Evolutionary conservation across 2,329 filamentous ascomycete species (phyloP).

Genomic region (Pseudocercospora eumusae): DNA sequence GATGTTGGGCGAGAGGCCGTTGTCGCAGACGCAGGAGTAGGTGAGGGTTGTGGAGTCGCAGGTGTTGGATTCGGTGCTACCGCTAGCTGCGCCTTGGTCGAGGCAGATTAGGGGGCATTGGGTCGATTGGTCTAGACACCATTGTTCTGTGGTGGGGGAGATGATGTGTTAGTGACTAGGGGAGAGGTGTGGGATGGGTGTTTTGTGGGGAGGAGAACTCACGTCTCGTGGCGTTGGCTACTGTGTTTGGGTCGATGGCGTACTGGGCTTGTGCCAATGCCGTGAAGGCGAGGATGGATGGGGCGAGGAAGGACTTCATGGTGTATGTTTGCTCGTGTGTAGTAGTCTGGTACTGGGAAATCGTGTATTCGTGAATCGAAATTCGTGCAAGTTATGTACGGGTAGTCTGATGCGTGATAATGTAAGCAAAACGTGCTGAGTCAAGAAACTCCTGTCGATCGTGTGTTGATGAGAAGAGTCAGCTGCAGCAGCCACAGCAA

Average conservation of each 20-base stretch:
- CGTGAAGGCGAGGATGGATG: slow-evolving; percentile 53
- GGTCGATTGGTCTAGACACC: slow-evolving; percentile 65
- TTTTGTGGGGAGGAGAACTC: slow-evolving; percentile 2
- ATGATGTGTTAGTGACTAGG: background rate
- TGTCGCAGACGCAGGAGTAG: slow-evolving; percentile 72
- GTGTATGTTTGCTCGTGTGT: slow-evolving; percentile 10
- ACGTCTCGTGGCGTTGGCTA: slow-evolving; percentile 47
- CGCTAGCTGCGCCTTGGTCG: slow-evolving; percentile 54
- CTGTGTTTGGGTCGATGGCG: slow-evolving; percentile 64
- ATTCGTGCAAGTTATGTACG: slow-evolving; percentile 6
- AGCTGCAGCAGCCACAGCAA: slow-evolving; percentile 3
- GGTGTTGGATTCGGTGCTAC: slow-evolving; percentile 59
- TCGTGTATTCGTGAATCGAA: slow-evolving; percentile 15
- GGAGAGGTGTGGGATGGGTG: background rate
- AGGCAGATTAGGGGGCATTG: slow-evolving; percentile 73
- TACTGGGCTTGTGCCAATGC: slow-evolving; percentile 57
- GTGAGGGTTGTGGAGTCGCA: slow-evolving; percentile 67
- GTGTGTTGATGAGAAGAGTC: background rate
- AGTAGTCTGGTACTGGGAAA: background rate
- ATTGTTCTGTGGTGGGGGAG: slow-evolving; percentile 42
- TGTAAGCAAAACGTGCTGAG: background rate
- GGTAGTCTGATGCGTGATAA: background rate
- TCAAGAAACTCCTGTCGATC: background rate
- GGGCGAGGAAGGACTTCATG: slow-evolving; percentile 47
- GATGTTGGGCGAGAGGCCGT: slow-evolving; percentile 67